Conservation (phyloP, 306 rosid species). For the Medicago ruthenica region DNA sequence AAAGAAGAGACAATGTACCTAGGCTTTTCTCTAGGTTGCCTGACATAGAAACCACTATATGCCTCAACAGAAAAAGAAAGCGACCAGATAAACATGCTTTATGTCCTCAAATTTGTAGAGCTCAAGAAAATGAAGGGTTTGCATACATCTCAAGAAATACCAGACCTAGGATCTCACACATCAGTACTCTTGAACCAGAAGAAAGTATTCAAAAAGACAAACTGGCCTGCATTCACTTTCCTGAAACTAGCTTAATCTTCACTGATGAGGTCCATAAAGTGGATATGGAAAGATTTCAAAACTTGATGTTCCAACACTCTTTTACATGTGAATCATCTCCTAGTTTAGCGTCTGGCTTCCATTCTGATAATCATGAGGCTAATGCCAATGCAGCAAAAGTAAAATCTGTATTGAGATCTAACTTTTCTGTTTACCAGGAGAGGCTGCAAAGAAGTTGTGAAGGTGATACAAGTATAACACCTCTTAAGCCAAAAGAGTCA, state of each 20-base stretch:
- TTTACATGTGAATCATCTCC: neutral
- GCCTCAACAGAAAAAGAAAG: conserved; percentile 43
- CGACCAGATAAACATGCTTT: conserved; percentile 34
- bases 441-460: conserved; percentile 7
- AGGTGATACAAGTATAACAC: neutral
- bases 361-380: conserved; percentile 28
- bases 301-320: conserved; percentile 3
- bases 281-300: conserved; percentile 9
- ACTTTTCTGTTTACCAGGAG: conserved; percentile 16
- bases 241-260: conserved; percentile 21
- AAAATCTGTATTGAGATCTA: conserved; percentile 14
- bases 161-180: conserved; percentile 22
- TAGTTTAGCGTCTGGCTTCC: neutral
- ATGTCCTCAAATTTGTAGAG: conserved; percentile 16
- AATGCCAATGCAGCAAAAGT: conserved; percentile 17
- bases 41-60: conserved; percentile 17
- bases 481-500: conserved; percentile 2
- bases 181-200: conserved; percentile 43
- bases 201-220: conserved; percentile 31
- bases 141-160: conserved; percentile 1
- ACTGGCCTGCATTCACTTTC: conserved; percentile 17
- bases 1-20: conserved; percentile 17
- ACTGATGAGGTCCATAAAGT: conserved; percentile 18
- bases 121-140: conserved; percentile 36
- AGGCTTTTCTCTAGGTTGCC: conserved; percentile 19